phyloP scores from a whole-genome alignment of 2,329 filamentous ascomycete species.

The Penicillium palitans region DNA sequence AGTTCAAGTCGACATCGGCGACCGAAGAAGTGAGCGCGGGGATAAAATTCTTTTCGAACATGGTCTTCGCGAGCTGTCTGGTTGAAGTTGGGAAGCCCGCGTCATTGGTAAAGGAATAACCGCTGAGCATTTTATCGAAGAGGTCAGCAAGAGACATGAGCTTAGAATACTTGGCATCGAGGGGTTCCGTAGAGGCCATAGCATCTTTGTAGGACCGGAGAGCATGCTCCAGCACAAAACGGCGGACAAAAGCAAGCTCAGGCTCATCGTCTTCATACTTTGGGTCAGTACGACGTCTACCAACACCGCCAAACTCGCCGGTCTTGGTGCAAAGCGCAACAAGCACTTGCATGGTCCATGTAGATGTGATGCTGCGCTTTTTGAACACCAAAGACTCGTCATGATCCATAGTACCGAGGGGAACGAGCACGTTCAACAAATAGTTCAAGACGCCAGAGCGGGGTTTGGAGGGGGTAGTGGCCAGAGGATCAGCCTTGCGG shows the following conservation, averaged over 20 bases:
- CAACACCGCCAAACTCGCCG: slow-evolving; percentile 66
- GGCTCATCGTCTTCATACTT: slow-evolving; percentile 43
- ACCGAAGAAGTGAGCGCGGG: slow-evolving; percentile 86
- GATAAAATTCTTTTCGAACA: slow-evolving; percentile 98
- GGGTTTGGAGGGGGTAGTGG: slow-evolving; percentile 88
- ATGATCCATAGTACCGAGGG: slow-evolving; percentile 65
- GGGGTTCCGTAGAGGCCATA: slow-evolving; percentile 70
- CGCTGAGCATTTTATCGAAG: slow-evolving; percentile 87
- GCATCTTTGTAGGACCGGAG: slow-evolving; percentile 91
- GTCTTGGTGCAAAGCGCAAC: slow-evolving; percentile 88
- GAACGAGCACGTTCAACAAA: slow-evolving; percentile 75
- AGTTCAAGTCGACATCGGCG: slow-evolving; percentile 92
- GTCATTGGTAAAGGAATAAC: slow-evolving; percentile 64
- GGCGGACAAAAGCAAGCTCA: slow-evolving; percentile 80
- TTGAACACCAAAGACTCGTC: slow-evolving; percentile 74
- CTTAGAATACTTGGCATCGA: slow-evolving; percentile 83
- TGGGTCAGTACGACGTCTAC: slow-evolving; percentile 53
- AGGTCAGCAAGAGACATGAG: slow-evolving; percentile 86
- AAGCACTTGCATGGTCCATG: slow-evolving; percentile 81
- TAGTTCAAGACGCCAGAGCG: slow-evolving; percentile 92
- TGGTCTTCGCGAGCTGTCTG: slow-evolving; percentile 83
- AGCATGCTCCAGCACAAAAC: slow-evolving; percentile 91
- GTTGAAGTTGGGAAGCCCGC: slow-evolving; percentile 60
- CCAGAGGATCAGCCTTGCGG: slow-evolving; percentile 79
- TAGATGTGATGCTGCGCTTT: slow-evolving; percentile 81